Evolutionary conservation across 495 filamentous ascomycete genomes (phyloP).

Genomic region (Platismatia glauca): DNA sequence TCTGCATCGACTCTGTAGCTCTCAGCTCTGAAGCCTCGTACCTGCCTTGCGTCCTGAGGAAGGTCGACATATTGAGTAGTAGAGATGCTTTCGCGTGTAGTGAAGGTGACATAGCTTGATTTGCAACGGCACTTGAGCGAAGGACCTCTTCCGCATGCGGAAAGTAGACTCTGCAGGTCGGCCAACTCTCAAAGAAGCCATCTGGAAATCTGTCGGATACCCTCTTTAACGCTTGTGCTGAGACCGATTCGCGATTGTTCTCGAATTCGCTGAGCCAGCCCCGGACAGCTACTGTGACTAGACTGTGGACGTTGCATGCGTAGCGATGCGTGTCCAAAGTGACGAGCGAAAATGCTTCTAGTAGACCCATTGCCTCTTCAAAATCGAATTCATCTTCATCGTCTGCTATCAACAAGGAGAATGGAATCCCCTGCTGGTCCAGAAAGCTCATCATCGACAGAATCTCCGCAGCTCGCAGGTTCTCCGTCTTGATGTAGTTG

Average conservation of each 20-base stretch:
- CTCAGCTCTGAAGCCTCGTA: slow-evolving; percentile 20
- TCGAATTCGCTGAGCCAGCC: slow-evolving; percentile 22
- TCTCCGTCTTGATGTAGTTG: slow-evolving; percentile 28
- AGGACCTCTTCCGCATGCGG: slow-evolving; percentile 27
- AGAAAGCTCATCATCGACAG: slow-evolving; percentile 28
- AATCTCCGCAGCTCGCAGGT: slow-evolving; percentile 26
- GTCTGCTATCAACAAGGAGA: slow-evolving; percentile 20
- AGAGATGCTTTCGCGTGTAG: slow-evolving; percentile 10
- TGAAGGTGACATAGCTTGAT: not conserved
- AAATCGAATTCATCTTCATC: slow-evolving; percentile 19
- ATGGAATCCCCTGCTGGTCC: slow-evolving; percentile 32
- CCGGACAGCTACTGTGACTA: slow-evolving; percentile 25
- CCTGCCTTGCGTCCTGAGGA: slow-evolving; percentile 9
- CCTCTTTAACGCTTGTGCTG: slow-evolving; percentile 9
- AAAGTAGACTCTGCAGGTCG: slow-evolving; percentile 23
- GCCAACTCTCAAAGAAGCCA: slow-evolving; percentile 28
- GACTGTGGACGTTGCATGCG: slow-evolving; percentile 11
- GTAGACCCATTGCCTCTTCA: slow-evolving; percentile 6
- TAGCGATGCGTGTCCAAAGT: not conserved
- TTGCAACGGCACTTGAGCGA: not conserved
- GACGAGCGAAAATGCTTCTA: slow-evolving; percentile 10
- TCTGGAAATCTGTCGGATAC: slow-evolving; percentile 16
- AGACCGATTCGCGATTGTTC: slow-evolving; percentile 12
- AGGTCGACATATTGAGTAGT: slow-evolving; percentile 5
- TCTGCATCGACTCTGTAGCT: slow-evolving; percentile 7